Base-by-base conservation (phyloP, 352 stramenopile species). In the Globisporangium apiculatum region DNA sequence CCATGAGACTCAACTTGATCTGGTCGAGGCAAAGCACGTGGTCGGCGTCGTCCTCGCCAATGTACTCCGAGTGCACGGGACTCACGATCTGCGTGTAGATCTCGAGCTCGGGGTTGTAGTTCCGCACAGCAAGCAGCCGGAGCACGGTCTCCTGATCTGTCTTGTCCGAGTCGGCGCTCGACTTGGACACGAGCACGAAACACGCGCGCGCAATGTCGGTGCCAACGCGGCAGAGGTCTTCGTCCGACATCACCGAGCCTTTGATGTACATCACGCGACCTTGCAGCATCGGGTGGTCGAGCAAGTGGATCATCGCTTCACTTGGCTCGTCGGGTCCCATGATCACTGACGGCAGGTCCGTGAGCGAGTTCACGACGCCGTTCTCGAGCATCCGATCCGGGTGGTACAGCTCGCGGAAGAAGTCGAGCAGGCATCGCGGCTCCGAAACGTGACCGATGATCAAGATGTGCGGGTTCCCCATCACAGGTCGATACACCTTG, bases 321-420 rank as follows among this genome's bases (percentile, higher is more conserved):
- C 58, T 72, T 1, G 77, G 77, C 40, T 87, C 77, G 3, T 77
- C 58, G 0, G 75, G 77, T 0, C 69, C 77, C 40, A 87, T 69
- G 52, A 87, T 70, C 45, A 86, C 71, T 38, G 73, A 86, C 8
- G 77, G 73, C 3, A 78, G 62, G 47, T 79, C 72, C 7, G 62
- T 73, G 48, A 80, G 48, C 15, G 69, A 68, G 14, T 66, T 65
- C n/a, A 68, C 57, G 8, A 63, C 57, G 3, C 59, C 53, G 49
- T 59, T 57, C 9, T 71, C 57, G 0, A 83, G 62, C 12, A 78
- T 59, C 9, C 77, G 71, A 49, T 87, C 75, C 3, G 75, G 71
- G 47, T 87, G 77, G 53, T 86, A 87, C 45, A 87, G 73, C 51
- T 87, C 77, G 14, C 64, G 67, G 46, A 87, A 86, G 42, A 87